Base-by-base conservation (phyloP, 257 asterid genomes). In the Rehmannia glutinosa region DNA sequence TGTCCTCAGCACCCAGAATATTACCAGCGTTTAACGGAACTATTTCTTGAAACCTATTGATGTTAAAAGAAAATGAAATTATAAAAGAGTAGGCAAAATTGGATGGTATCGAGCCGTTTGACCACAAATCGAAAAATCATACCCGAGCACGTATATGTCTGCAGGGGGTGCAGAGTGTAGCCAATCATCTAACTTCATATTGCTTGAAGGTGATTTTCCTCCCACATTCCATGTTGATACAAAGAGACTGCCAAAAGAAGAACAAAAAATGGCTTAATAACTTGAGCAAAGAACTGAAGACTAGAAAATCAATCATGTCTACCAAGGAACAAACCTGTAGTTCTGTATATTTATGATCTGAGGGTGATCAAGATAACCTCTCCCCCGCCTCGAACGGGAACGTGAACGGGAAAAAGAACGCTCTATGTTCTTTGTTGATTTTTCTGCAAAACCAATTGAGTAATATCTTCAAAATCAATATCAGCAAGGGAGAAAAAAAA, bases 111-210 rank as follows among this genome's bases (percentile, higher is more conserved):
- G 25, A 38, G 30, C 5, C n/a, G n/a, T 30, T 16, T 8, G 27
- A 51, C 64, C 15, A 24, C 46, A 12, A 62, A 64, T 35, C 54
- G n/a, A n/a, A 9, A 20, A 59, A 17, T 19, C 77, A 33, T 80
- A 94, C 99, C 99, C 99, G 20, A 94, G 99, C 15, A 94, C 99
- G 43, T 94, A 94, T 62, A 94, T 91, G 83, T 94, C 99, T 38
- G 99, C 97, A 51, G 95, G 95, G 59, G 98, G 99, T 21, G 98
- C 85, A 39, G 98, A 87, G 74, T 91, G 99, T 24, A 94, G 81
- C 99, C 98, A 94, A 62, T 91, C 95, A 70, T 94, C 99, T 16
- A 94, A 77, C 73, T 81, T 89, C 95, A 94, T 72, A 71, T 79
- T 89, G 79, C 67, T 83, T 3, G 85, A 68, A 5, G 99, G 99